Base-by-base conservation (phyloP, 129 eudicot species). In the Tanacetum coccineum region DNA sequence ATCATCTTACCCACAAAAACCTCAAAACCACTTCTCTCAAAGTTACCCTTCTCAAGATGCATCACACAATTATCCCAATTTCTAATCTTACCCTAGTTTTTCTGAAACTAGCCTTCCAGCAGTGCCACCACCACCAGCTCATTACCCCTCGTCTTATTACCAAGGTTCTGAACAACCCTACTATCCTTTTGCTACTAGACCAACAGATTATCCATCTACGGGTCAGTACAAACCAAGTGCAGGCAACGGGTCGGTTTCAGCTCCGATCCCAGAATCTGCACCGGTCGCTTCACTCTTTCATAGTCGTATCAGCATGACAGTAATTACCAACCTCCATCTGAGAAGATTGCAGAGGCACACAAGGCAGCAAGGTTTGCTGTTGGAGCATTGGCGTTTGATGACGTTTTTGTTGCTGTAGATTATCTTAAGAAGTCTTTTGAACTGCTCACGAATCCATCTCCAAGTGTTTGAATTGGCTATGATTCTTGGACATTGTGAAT, bases 331-430 rank as follows among this genome's bases (percentile, higher is more conserved):
- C 95, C 95, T 45, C 51, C 95, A 19, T 83, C 98, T 48, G 98
- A 92, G 74, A 88, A 92, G 66, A 88, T 92, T 65, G 91, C 91
- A 0, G 98, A 92, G 68, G 98, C 98, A 22, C 98, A 92, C 70
- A 92, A 92, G 84, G 96, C 96, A 14, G 98, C 96, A 1, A 86
- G 89, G 70, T 88, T 92, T 83, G 98, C 98, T 28, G n/a, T n/a
- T n/a, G n/a, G n/a, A n/a, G n/a, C n/a, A n/a, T n/a, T n/a, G n/a
- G n/a, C n/a, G n/a, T n/a, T n/a, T n/a, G n/a, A n/a, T n/a, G n/a
- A n/a, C n/a, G n/a, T n/a, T n/a, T n/a, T n/a, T n/a, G n/a, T n/a
- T n/a, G n/a, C n/a, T n/a, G n/a, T n/a, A n/a, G n/a, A n/a, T n/a
- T n/a, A n/a, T n/a, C n/a, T n/a, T n/a, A n/a, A n/a, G n/a, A n/a